These are phyloP conservation scores for Claviceps sp. DNA, from an alignment of 2,329 filamentous ascomycete species.

Conservation along the genomic window DNA sequence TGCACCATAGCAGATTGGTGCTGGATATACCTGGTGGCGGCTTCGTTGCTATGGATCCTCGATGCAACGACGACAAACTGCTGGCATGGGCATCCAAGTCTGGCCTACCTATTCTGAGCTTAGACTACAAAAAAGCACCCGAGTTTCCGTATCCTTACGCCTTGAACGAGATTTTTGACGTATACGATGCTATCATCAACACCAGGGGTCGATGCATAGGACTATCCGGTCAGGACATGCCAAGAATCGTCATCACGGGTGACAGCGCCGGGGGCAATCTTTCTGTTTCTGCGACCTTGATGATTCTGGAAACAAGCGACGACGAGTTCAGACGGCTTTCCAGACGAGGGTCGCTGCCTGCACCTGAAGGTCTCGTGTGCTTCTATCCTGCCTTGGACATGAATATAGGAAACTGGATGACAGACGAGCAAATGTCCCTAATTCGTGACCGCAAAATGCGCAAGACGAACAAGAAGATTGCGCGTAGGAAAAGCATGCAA, in stretches of 20 bases:
- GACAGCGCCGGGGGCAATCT: constrained; percentile 38
- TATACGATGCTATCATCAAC: constrained; percentile 24
- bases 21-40: constrained; percentile 89
- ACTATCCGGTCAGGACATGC: constrained; percentile 25
- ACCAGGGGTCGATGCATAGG: constrained; percentile 29
- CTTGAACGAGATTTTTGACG: constrained; percentile 37
- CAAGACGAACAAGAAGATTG: constrained; percentile 63
- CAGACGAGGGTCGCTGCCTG: constrained; percentile 43
- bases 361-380: constrained; percentile 68
- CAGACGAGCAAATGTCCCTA: constrained; percentile 89
- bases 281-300: constrained; percentile 60
- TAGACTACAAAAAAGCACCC: constrained; percentile 61
- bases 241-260: constrained; percentile 31
- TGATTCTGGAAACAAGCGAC: constrained; percentile 68
- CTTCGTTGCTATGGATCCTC: constrained; percentile 93
- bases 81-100: constrained; percentile 84
- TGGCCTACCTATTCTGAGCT: constrained; percentile 74
- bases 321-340: constrained; percentile 20
- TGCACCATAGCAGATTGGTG: constrained; percentile 63
- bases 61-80: constrained; percentile 86
- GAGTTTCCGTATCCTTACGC: constrained; percentile 36
- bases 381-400: constrained; percentile 88
- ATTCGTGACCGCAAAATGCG: constrained; percentile 73
- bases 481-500: constrained; percentile 76
- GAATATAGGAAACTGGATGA: constrained; percentile 99